Conservation (phyloP, 345 rosid genomes). For the Schrenkiella parvula region DNA sequence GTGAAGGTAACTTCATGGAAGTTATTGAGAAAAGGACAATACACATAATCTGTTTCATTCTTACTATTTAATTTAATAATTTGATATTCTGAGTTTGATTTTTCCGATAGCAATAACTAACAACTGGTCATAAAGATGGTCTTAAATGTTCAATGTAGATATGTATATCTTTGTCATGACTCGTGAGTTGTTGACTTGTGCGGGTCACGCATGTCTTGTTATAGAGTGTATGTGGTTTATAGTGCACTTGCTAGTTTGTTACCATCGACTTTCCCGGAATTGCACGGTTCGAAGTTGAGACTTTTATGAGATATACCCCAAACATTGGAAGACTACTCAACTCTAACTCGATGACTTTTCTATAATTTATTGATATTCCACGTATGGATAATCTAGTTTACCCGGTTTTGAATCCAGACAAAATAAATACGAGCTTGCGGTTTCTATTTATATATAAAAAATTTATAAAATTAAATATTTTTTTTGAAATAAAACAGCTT, state of each 20-base stretch:
- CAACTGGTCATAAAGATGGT: background rate
- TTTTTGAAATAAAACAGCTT: no score
- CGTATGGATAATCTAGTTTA: no score
- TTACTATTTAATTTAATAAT: background rate
- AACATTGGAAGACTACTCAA: background rate
- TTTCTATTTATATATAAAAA: no score
- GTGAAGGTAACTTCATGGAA: constrained; percentile 22
- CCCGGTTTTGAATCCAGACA: no score
- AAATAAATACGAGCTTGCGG: no score
- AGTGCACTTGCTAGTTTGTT: background rate
- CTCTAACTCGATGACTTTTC: background rate
- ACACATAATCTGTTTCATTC: background rate
- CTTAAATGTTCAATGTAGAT: background rate
- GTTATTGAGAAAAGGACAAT: constrained; percentile 22
- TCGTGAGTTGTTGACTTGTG: background rate
- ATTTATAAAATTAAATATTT: no score
- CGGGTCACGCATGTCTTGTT: background rate
- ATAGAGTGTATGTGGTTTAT: background rate
- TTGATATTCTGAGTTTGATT: background rate
- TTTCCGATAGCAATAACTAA: background rate
- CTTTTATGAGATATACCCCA: background rate
- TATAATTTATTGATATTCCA: background rate
- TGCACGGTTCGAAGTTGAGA: background rate
- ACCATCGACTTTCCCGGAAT: background rate
- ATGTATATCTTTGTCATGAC: background rate